Conservation (phyloP, 2,329 filamentous ascomycete genomes). For the Ophiocordyceps camponoti-rufipedis region DNA sequence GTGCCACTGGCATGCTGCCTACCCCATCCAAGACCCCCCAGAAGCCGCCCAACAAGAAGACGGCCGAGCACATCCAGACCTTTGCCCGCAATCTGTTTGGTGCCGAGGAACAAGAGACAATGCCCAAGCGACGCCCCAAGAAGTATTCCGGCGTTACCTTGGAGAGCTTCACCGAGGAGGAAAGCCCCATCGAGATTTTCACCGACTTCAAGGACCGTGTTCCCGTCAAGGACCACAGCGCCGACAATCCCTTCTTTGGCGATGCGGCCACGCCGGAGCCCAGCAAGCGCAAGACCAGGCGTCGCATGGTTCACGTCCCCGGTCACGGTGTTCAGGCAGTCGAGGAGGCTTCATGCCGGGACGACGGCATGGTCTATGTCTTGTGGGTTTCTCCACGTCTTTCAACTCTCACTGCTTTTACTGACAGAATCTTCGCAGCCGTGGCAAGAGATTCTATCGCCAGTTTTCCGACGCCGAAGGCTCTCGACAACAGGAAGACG, state of each 20-base stretch:
- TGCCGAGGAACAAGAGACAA: constrained; percentile 32
- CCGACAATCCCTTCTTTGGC: constrained; percentile 56
- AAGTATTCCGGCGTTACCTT: constrained; percentile 36
- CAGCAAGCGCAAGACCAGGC: constrained; percentile 33
- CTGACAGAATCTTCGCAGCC: constrained; percentile 27
- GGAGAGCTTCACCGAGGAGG: constrained; percentile 39
- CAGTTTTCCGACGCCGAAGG: constrained; percentile 35
- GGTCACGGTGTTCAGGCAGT: constrained; percentile 40
- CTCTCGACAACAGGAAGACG: constrained; percentile 8
- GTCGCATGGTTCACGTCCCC: constrained; percentile 32
- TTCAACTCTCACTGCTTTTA: not conserved
- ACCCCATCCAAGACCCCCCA: constrained; percentile 64
- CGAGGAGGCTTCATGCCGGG: constrained; percentile 42
- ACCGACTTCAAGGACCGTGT: constrained; percentile 66
- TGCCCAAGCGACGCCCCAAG: constrained; percentile 39
- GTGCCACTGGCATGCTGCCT: constrained; percentile 41
- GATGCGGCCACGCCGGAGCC: constrained; percentile 20
- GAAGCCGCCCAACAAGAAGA: constrained; percentile 37
- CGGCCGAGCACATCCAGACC: constrained; percentile 29
- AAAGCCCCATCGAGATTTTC: constrained; percentile 50
- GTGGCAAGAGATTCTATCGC: constrained; percentile 62
- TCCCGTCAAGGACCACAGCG: constrained; percentile 45
- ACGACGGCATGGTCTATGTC: constrained; percentile 56
- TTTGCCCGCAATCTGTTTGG: constrained; percentile 45
- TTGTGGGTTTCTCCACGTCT: constrained; percentile 42